Percentiles rank a stretch among this genome's conserved stretches.
Conservation (phyloP, 768 basidiomycete species). For the Pleurotus pulmonarius region DNA sequence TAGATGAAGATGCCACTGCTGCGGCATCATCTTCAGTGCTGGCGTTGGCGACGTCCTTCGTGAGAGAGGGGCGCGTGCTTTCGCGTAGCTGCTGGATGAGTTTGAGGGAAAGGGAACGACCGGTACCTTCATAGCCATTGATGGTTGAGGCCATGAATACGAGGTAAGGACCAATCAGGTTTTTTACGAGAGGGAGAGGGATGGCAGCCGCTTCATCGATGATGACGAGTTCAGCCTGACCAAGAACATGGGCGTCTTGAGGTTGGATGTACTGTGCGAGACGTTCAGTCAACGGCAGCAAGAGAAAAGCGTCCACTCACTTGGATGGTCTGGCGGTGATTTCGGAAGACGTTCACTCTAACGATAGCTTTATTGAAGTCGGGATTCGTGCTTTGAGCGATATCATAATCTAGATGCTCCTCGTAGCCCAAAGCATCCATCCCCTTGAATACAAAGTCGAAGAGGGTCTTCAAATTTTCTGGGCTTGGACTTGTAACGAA, state of each 20-base stretch:
- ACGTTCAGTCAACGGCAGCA: neutral
- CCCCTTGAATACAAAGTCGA: slow-evolving; percentile 97
- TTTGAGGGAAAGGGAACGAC: slow-evolving; percentile 96
- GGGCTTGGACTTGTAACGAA: slow-evolving; percentile 98
- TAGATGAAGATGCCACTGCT: slow-evolving; percentile 35
- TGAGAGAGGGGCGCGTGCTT: slow-evolving; percentile 74
- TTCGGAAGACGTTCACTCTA: slow-evolving; percentile 88
- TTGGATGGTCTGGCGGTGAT: slow-evolving; percentile 95
- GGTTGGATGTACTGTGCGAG: slow-evolving; percentile 90
- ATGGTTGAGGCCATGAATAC: slow-evolving; percentile 99
- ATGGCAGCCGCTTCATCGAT: slow-evolving; percentile 99
- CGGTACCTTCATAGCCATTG: slow-evolving; percentile 99
- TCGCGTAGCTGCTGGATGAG: slow-evolving; percentile 96
- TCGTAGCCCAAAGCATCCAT: slow-evolving; percentile 93
- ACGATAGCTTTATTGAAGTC: slow-evolving; percentile 96
- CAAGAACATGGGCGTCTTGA: slow-evolving; percentile 94
- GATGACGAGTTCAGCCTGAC: slow-evolving; percentile 95
- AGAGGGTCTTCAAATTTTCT: slow-evolving; percentile 96
- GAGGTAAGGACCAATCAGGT: slow-evolving; percentile 93
- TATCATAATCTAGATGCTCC: slow-evolving; percentile 97
- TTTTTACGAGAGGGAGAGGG: slow-evolving; percentile 91
- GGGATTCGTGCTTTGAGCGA: slow-evolving; percentile 90
- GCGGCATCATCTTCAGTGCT: slow-evolving; percentile 39
- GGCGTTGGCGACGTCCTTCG: slow-evolving; percentile 48
- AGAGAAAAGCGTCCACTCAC: slow-evolving; percentile 35